Conservation (phyloP, 2,329 filamentous ascomycete genomes). For the Cephalotrichum gorgonifer region DNA sequence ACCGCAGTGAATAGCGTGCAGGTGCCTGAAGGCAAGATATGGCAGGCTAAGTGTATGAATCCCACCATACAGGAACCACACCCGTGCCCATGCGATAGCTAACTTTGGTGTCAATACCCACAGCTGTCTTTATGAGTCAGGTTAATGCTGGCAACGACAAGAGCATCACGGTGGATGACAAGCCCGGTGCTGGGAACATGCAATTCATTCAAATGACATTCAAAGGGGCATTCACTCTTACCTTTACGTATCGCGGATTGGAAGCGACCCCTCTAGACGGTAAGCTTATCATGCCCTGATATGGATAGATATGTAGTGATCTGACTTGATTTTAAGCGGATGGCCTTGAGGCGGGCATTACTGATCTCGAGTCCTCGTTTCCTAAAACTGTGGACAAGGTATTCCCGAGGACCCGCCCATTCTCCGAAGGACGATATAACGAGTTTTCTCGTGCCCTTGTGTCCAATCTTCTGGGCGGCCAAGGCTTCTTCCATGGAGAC, state of each 20-base stretch:
- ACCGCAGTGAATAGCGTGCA: conserved; percentile 66
- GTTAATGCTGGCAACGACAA: conserved; percentile 38
- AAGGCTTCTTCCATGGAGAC: conserved; percentile 90
- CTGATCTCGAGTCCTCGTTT: conserved; percentile 67
- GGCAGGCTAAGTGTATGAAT: conserved; percentile 61
- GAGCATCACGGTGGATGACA: conserved; percentile 59
- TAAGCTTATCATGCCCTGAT: not conserved
- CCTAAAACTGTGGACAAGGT: conserved; percentile 32
- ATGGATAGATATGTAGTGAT: conserved; percentile 22
- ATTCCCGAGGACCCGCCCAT: conserved; percentile 61
- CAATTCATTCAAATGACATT: conserved; percentile 90
- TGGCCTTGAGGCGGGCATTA: conserved; percentile 56
- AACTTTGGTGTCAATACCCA: not conserved
- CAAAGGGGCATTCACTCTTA: conserved; percentile 76
- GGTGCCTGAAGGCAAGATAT: conserved; percentile 58
- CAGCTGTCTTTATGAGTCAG: conserved; percentile 42
- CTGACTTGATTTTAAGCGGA: conserved; percentile 55
- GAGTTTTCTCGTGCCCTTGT: conserved; percentile 83
- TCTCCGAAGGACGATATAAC: conserved; percentile 60
- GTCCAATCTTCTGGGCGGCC: conserved; percentile 85
- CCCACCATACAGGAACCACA: not conserved
- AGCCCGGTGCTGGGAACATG: conserved; percentile 62
- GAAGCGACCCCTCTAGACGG: conserved; percentile 12
- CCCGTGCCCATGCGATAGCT: not conserved
- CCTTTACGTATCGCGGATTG: conserved; percentile 76